phyloP scores from a whole-genome alignment of 148 eudicot genomes.

The Camellia lanceoleosa region DNA sequence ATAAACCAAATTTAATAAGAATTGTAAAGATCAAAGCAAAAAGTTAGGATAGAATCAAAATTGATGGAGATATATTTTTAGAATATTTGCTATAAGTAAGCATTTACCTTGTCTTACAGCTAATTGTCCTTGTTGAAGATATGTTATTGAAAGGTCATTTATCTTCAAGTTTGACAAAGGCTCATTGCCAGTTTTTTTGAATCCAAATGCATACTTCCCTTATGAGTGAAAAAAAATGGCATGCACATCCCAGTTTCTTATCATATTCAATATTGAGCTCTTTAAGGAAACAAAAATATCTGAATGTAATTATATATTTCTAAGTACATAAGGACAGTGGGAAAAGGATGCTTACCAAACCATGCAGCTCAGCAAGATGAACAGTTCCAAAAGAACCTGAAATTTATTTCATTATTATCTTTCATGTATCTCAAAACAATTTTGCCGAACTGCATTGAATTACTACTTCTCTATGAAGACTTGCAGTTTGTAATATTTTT shows the following conservation, averaged over 20 bases:
- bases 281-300: background rate
- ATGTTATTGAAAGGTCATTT: conserved; percentile 1
- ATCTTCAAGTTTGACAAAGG: background rate
- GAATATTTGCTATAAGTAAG: conserved; percentile 1
- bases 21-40: background rate
- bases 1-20: background rate
- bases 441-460: background rate
- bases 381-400: conserved; percentile 96
- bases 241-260: conserved; percentile 2
- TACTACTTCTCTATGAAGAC: background rate
- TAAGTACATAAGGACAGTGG: background rate
- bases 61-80: conserved; percentile 2
- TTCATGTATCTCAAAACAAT: background rate
- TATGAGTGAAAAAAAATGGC: background rate
- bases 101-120: background rate
- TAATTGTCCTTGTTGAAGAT: background rate
- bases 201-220: background rate
- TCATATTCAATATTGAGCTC: background rate
- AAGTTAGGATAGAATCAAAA: background rate
- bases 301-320: background rate
- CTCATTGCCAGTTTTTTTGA: background rate
- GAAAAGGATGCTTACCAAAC: conserved; percentile 51
- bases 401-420: conserved; percentile 1
- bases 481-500: background rate
- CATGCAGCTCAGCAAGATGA: conserved; percentile 91